Percentiles rank a stretch among this genome's conserved stretches.
phyloP scores from a whole-genome alignment of 2,329 filamentous ascomycete genomes.

The Penicillium sp. region DNA sequence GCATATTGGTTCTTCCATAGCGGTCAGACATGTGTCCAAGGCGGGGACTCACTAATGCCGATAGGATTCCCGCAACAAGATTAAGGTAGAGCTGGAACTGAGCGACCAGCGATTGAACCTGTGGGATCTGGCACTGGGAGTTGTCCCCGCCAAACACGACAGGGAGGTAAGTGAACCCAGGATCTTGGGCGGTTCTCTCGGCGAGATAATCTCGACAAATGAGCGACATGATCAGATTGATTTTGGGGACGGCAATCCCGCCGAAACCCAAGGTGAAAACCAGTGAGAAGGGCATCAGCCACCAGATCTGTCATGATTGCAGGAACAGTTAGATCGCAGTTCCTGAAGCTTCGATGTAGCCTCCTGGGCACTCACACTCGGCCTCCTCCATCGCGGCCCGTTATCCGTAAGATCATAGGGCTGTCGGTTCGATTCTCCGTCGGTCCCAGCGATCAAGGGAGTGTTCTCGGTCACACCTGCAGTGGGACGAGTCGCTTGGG shows the following conservation, averaged over 20 bases:
- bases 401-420: background rate
- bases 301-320: slow-evolving; percentile 60
- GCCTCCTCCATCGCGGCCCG: slow-evolving; percentile 48
- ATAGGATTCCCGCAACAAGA: slow-evolving; percentile 70
- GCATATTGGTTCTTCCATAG: slow-evolving; percentile 71
- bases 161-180: slow-evolving; percentile 58
- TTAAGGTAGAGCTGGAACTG: slow-evolving; percentile 74
- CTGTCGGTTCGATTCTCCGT: background rate
- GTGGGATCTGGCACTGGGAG: slow-evolving; percentile 72
- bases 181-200: slow-evolving; percentile 59
- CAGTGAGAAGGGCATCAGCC: slow-evolving; percentile 76
- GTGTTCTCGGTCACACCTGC: slow-evolving; percentile 4
- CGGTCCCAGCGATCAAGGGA: background rate
- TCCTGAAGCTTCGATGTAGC: background rate
- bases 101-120: slow-evolving; percentile 72
- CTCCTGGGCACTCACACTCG: slow-evolving; percentile 43
- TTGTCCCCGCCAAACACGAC: slow-evolving; percentile 67
- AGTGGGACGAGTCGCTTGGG: slow-evolving; percentile 9
- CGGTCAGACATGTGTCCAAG: slow-evolving; percentile 83
- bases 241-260: slow-evolving; percentile 76
- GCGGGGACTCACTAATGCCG: slow-evolving; percentile 76
- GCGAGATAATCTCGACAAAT: slow-evolving; percentile 80
- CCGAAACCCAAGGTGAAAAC: slow-evolving; percentile 84
- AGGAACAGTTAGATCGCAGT: slow-evolving; percentile 10
- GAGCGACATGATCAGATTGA: slow-evolving; percentile 79